Evolutionary conservation across 176 grass and related monocot species (phyloP), one percentile per base, ranked within the genome.

Genomic region (Oryza punctata): DNA sequence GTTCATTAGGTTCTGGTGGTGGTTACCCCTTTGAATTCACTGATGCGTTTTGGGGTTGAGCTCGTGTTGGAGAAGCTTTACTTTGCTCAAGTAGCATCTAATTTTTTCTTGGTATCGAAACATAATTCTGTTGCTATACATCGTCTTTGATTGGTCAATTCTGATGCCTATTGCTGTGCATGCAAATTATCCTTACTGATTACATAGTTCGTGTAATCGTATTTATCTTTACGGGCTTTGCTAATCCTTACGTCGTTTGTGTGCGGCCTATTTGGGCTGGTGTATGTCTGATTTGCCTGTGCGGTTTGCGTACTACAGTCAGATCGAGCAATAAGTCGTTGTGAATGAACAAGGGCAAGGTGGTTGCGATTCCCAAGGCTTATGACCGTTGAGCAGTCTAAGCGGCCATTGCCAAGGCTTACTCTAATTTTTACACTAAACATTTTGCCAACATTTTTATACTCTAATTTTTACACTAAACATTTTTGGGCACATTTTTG

Each of bases 11-110:
- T 75, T 52, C 40, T 25, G 35, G 18, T 87, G 78, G 70, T 46
- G 35, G 85, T 44, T 24, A 25, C 24, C 19, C 60, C 65, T 49
- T 27, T 63, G 61, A 63, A 68, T 90, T 86, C 28, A 74, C 60
- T 63, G 26, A 33, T 45, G 73, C 73, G 9, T 82, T 87, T 76
- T 81, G 71, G 37, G 85, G 63, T 8, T 81, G 47, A 73, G 79
- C 47, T 60, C 21, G 72, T 82, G 47, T 3, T 24, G 33, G 78
- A 16, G 67, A 81, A 44, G 6, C 43, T 75, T 72, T 82, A 72
- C 33, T 77, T 86, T 23, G 74, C 30, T 82, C 69, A 16, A 82
- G 66, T 70, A 86, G 68, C 18, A 79, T 38, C 84, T 43, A 69
- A 7, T 73, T 83, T 75, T 82, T 65, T 19, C 35, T 57, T 83